Conservation (phyloP, 1,284 basidiomycete genomes). For the Fomitopsis schrenkii region DNA sequence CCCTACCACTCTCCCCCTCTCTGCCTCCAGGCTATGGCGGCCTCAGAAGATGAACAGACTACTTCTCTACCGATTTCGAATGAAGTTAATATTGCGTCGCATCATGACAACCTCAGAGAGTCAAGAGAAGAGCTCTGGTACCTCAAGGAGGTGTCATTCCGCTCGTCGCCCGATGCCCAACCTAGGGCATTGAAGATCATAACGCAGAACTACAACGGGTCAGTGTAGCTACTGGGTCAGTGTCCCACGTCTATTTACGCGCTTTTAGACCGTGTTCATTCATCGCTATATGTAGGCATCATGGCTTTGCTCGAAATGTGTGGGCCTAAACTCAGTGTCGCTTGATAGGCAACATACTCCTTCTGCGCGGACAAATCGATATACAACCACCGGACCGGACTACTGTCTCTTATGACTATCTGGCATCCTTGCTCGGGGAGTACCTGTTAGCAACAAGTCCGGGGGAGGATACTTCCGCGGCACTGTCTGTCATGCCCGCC, state of each 20-base stretch:
- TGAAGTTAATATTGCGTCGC: not conserved
- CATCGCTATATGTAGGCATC: conserved; percentile 73
- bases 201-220: conserved; percentile 82
- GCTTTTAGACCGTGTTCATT: conserved; percentile 77
- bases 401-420: conserved; percentile 79
- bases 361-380: conserved; percentile 72
- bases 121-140: conserved; percentile 65
- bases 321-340: conserved; percentile 10
- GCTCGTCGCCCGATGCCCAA: conserved; percentile 28
- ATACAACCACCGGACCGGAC: conserved; percentile 61
- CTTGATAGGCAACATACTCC: conserved; percentile 72
- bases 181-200: conserved; percentile 56
- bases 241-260: conserved; percentile 1
- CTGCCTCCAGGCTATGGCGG: too few species aligned
- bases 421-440: conserved; percentile 80
- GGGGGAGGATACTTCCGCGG: conserved; percentile 69
- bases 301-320: not conserved
- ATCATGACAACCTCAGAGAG: not conserved
- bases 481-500: conserved; percentile 77
- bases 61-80: too few species aligned
- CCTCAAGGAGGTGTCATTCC: conserved; percentile 66
- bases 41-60: too few species aligned
- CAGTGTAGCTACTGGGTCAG: conserved; percentile 23
- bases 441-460: conserved; percentile 65
- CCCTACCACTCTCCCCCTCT: too few species aligned